Base-by-base conservation (phyloP, 768 basidiomycete genomes). In the Leucocoprinus birnbaumii region DNA sequence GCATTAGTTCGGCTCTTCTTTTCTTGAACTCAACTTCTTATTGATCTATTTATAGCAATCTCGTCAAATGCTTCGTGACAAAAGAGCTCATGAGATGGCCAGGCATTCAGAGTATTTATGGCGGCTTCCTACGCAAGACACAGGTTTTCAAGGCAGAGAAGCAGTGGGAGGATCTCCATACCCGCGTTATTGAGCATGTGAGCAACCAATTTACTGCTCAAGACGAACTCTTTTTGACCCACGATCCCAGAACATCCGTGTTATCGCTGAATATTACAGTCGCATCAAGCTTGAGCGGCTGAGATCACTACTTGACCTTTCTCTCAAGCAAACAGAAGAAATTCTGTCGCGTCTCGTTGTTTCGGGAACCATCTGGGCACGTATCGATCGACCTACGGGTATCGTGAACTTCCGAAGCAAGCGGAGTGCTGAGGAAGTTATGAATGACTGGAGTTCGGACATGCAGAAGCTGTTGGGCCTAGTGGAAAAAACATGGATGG, bases 401-500 rank as follows among this genome's bases (percentile, higher is more conserved):
- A 82, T 98, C 52, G 84, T 99, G 53, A 87, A 78, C 65, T 99
- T 99, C 79, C 83, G 85, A 62, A 83, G 79, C 62, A 89, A 88
- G 71, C 84, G 85, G 61, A 86, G 79, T 52, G 83, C 91, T 1
- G 95, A 98, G 66, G 94, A 97, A 63, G 87, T 94, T 4, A 88
- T 99, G 87, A 98, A 98, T 66, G 92, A 93, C 58, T 99, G 97
- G 96, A 95, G 93, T 71, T 90, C 86, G 19, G 95, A 98, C 65
- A 93, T 99, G 82, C 90, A 88, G 64, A 94, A 89, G 72, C 73
- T 99, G 64, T 77, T 99, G 57, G 83, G 89, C 16, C 71, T 97
- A 40, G 91, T 94, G 13, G 97, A 99, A 75, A 98, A 98, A 82
- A 94, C 93, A n/a, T 97, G 95, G 91, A 94, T 94, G 91, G 89